Percentiles rank a stretch among this genome's conserved stretches.
Conservation (phyloP, 1,284 basidiomycete species). For the Cystobasidium sp. region DNA sequence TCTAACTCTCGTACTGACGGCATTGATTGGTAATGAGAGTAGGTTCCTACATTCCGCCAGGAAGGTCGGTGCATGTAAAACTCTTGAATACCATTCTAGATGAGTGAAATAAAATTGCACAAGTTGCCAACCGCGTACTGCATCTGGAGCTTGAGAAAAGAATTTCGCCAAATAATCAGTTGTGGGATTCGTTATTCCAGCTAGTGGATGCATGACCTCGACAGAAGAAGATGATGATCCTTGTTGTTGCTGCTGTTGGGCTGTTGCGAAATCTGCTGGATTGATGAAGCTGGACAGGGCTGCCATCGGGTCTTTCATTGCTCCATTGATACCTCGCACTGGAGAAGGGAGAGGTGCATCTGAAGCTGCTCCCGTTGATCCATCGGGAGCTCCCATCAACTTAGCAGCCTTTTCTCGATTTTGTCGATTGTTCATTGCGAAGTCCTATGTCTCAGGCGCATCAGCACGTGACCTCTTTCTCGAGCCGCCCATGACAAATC, state of each 20-base stretch:
- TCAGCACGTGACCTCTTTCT: neutral
- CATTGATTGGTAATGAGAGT: constrained; percentile 48
- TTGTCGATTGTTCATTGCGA: constrained; percentile 45
- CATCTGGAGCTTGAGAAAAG: constrained; percentile 38
- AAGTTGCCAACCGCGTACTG: constrained; percentile 41
- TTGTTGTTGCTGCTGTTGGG: neutral
- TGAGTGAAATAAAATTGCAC: constrained; percentile 54
- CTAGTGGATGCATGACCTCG: constrained; percentile 23
- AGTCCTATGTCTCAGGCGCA: constrained; percentile 17
- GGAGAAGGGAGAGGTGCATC: constrained; percentile 7
- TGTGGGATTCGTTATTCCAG: constrained; percentile 24
- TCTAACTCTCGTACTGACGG: constrained; percentile 49
- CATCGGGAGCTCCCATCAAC: constrained; percentile 22
- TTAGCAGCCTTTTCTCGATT: constrained; percentile 41
- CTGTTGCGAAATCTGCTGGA: constrained; percentile 6
- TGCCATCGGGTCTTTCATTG: neutral
- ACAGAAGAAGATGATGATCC: neutral
- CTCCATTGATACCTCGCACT: constrained; percentile 12
- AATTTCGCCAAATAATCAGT: constrained; percentile 40
- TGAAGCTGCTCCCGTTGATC: neutral
- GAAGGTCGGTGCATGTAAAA: constrained; percentile 42
- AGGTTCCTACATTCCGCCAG: constrained; percentile 45
- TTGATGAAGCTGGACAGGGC: constrained; percentile 14
- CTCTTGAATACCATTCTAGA: constrained; percentile 52
- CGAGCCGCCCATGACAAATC: neutral